Evolutionary conservation across 2,329 filamentous ascomycete genomes (phyloP), one percentile per base, ranked within the genome.

Genomic region (Zopfia rhizophila): DNA sequence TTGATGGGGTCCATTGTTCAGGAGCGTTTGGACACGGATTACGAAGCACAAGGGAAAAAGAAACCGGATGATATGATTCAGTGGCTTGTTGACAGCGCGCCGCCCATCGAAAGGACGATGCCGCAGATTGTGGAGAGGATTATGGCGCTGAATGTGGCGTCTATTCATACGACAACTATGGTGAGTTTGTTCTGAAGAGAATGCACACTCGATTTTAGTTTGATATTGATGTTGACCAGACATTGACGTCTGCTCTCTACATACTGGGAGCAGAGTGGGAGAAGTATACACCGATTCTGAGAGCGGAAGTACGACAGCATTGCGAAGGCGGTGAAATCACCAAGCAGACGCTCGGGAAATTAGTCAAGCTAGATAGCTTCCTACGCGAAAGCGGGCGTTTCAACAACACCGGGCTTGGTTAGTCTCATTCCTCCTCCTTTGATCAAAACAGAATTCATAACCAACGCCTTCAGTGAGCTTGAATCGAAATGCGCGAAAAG

Each of bases 91-190:
- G 40, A 44, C 19, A 31, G 19, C 14, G 40, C 40, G 23, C 40
- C 40, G 7, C 40, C 40, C 12, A 37, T 37, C 16, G 40, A 44
- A 23, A 13, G 23, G 5, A 44, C 40, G 12, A 7, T 37, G 5
- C 16, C 19, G 13, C 40, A 44, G 40, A 23, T 44, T 11, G 40
- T 36, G 12, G 40, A 44, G 31, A 11, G 40, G 12, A 28, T 44
- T 17, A 44, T 44, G 40, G 40, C 40, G 5, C 22, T 44, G 30
- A 44, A 44, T 19, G 40, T 44, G n/a, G 40, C 40, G 16, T 44
- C 40, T 8, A 44, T 44, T 36, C 40, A 44, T 24, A 37, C 40
- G 11, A 44, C 40, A 11, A 44, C 40, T 14, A 44, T 44, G 40
- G 40, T 44, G 14, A 22, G 16, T 5, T n/a, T 11, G 7, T 19